Evolutionary conservation across 345 rosid species (phyloP).

Genomic region (Dipteronia sinensis): DNA sequence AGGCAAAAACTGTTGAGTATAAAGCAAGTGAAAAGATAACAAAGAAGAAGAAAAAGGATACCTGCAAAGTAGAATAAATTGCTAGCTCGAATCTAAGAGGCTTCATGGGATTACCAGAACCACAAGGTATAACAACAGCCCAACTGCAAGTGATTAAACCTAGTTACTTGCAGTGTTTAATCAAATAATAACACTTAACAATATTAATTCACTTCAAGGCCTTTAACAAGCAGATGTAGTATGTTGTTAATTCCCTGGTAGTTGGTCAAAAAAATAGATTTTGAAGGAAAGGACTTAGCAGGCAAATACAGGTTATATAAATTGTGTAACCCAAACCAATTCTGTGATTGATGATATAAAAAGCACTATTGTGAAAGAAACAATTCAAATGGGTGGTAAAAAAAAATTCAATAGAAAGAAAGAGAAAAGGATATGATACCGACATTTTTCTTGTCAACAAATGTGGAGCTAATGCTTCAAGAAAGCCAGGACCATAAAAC

Average conservation of each 20-base stretch:
- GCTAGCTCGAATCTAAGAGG: constrained; percentile 55
- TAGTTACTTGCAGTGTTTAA: constrained; percentile 5
- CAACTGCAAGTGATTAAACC: constrained; percentile 40
- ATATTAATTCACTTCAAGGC: constrained; percentile 18
- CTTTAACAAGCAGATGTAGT: neutral
- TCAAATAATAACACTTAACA: neutral
- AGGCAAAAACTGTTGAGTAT: neutral
- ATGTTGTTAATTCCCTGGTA: neutral
- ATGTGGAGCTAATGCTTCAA: constrained; percentile 47
- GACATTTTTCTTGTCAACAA: constrained; percentile 48
- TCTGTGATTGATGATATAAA: neutral
- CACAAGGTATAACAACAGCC: constrained; percentile 52
- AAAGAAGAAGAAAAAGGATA: constrained; percentile 11
- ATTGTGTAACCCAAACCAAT: constrained; percentile 4
- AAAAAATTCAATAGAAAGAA: neutral
- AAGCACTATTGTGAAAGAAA: constrained; percentile 5
- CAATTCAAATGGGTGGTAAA: neutral
- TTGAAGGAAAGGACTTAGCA: neutral
- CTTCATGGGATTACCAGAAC: constrained; percentile 37
- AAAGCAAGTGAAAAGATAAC: constrained; percentile 6
- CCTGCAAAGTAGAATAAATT: constrained; percentile 47
- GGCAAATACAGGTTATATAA: neutral
- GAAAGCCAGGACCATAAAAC: constrained; percentile 56
- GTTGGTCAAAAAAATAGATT: neutral
- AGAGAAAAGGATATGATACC: constrained; percentile 19